These are phyloP conservation scores for Rubia tinctorum DNA, from an alignment of 305 asterid genomes.

Conservation along the genomic window DNA sequence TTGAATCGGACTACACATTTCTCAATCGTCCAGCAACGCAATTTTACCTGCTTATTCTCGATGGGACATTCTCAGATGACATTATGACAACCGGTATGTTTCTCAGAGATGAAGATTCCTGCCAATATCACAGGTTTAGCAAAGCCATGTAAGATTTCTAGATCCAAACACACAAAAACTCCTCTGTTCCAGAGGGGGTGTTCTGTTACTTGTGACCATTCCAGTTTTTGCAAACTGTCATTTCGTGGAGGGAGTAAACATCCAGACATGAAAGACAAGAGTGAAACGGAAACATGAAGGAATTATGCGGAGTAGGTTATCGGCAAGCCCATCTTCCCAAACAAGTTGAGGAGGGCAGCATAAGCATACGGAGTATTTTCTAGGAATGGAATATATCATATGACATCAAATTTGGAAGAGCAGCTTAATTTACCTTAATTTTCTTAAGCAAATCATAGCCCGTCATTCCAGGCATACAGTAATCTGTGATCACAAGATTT, in stretches of 20 bases:
- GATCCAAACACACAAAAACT: neutral
- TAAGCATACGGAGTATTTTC: conserved; percentile 25
- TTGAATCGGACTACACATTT: neutral
- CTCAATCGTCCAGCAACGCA: neutral
- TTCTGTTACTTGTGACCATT: too few relatives aligned
- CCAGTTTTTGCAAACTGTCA: too few relatives aligned
- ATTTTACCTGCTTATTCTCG: conserved; percentile 81
- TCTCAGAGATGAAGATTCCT: conserved; percentile 79
- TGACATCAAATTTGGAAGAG: conserved; percentile 14
- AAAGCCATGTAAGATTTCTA: neutral
- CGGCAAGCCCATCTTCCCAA: conserved; percentile 23
- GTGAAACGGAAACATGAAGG: neutral
- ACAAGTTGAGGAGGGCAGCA: neutral
- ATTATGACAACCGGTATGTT: conserved; percentile 87
- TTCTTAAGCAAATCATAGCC: conserved; percentile 94
- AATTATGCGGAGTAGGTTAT: neutral
- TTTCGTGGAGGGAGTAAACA: too few relatives aligned
- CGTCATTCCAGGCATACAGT: conserved; percentile 96
- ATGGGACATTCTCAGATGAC: conserved; percentile 95
- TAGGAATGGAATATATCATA: conserved; percentile 25
- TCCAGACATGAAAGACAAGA: too few relatives aligned
- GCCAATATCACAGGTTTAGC: conserved; percentile 16
- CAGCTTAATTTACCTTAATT: conserved; percentile 54
- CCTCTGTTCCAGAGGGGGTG: neutral
- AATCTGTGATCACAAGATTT: conserved; percentile 83